Evolutionary conservation across 345 rosid genomes (phyloP), one percentile per base, ranked within the genome.

Genomic region (Gossypium sturtianum): DNA sequence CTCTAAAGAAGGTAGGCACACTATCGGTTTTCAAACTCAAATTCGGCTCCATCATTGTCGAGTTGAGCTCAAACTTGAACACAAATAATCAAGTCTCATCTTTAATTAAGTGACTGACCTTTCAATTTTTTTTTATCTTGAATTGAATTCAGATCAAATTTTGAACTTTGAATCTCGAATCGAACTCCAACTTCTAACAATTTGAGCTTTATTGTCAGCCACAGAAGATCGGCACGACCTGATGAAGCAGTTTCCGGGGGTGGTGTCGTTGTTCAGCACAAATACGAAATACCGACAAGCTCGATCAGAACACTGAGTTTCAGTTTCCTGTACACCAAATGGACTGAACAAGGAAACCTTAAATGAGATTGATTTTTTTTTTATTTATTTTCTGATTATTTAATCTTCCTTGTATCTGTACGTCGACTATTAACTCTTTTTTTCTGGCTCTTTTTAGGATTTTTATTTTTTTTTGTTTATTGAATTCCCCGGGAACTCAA

Each of bases 1-100:
- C 80, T 52, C 87, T 89, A 69, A 89, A 89, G 82, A 95, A 93
- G 98, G 97, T 92, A 77, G 0, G 12, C 62, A 57, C 27, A 19
- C 27, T 11, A 34, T 34, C 41, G 41, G 7, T 34, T 34, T 34
- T 34, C 41, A 1, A 34, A 34, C 41, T 34, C 3, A 3, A 13
- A 10, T 56, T 56, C 20, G 60, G 13, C 8, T 22, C 13, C 1
- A 22, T 9, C 23, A 20, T 22, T 3, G 20, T 22, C 27, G 15
- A 57, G 61, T 11, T 10, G 62, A 57, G 2, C 61, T 57, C 61
- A 27, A 57, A 22, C 22, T 11, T 10, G 62, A 57, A 5, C 38
- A 34, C 38, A 34, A 34, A 34, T 34, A 4, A 34, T 34, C 7
- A 34, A 34, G 38, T 4, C 38, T 34, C 7, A 34, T 34, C 1